phyloP scores from a whole-genome alignment of 1,284 basidiomycete species.

The Cerrena zonata region DNA sequence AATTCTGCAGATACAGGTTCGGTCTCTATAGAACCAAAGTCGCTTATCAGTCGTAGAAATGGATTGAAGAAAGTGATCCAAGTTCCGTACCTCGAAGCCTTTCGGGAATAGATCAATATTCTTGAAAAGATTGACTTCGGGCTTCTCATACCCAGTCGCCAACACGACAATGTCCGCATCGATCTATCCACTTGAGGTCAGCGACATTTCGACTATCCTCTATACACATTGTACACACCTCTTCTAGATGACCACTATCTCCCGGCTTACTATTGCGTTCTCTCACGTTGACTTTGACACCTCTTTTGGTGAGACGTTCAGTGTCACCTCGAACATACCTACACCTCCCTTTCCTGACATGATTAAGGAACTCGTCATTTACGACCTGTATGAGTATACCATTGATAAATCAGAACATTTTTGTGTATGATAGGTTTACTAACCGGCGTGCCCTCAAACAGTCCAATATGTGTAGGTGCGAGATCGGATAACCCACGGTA shows the following conservation, averaged over 20 bases:
- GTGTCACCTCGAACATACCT: slow-evolving; percentile 54
- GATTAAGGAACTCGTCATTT: slow-evolving; percentile 50
- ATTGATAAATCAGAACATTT: too few relatives aligned
- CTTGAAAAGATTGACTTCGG: slow-evolving; percentile 46
- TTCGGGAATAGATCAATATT: slow-evolving; percentile 56
- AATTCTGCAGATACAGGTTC: slow-evolving; percentile 60
- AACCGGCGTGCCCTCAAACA: slow-evolving; percentile 48
- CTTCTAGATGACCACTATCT: slow-evolving; percentile 27
- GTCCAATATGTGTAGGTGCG: slow-evolving; percentile 35
- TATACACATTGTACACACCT: slow-evolving; percentile 17
- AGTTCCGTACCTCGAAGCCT: slow-evolving; percentile 43
- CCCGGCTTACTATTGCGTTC: slow-evolving; percentile 26
- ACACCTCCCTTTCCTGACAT: slow-evolving; percentile 45
- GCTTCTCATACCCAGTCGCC: slow-evolving; percentile 58
- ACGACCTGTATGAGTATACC: slow-evolving; percentile 42
- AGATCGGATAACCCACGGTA: slow-evolving; percentile 49
- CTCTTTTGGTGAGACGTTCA: slow-evolving; percentile 36
- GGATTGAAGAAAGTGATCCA: too few relatives aligned
- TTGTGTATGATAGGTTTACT: too few relatives aligned
- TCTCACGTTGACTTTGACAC: slow-evolving; percentile 35
- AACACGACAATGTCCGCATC: slow-evolving; percentile 54
- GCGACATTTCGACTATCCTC: background rate
- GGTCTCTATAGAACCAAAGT: slow-evolving; percentile 40
- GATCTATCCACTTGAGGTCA: slow-evolving; percentile 21
- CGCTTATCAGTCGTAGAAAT: too few relatives aligned